These are phyloP conservation scores for Tardiomyces blankii DNA, from an alignment of 1,139 yeast species.

Conservation along the genomic window DNA sequence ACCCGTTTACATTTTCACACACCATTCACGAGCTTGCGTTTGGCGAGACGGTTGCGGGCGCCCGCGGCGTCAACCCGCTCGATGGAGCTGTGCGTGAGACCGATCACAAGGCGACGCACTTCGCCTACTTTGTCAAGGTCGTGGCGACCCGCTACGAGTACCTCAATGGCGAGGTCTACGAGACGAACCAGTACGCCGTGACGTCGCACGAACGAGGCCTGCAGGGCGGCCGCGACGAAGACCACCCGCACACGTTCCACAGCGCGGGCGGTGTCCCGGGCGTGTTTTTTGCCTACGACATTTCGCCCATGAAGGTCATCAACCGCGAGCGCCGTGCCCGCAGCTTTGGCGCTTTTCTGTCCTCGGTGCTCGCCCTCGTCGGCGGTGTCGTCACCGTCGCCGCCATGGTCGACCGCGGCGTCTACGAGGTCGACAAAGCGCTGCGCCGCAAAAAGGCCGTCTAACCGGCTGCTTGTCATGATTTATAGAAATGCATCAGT, in stretches of 20 bases:
- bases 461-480: conserved; percentile 1
- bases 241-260: conserved; percentile 81
- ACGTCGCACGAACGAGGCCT: conserved; percentile 83
- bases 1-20: conserved; percentile 56
- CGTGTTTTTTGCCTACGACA: conserved; percentile 76
- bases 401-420: conserved; percentile 73
- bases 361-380: conserved; percentile 77
- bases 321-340: conserved; percentile 70
- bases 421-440: conserved; percentile 81
- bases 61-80: conserved; percentile 43
- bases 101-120: conserved; percentile 50
- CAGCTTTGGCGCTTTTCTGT: conserved; percentile 75
- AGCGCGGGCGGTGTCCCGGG: conserved; percentile 88
- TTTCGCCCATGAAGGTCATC: conserved; percentile 85
- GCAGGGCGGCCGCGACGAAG: conserved; percentile 78
- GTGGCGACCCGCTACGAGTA: conserved; percentile 82
- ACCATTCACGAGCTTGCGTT: conserved; percentile 70
- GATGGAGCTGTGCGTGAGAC: conserved; percentile 40
- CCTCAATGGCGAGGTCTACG: conserved; percentile 37
- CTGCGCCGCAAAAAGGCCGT: conserved; percentile 56
- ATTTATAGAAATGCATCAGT: background rate
- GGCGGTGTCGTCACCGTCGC: conserved; percentile 95
- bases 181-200: conserved; percentile 88
- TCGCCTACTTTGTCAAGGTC: conserved; percentile 73
- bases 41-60: conserved; percentile 46